Evolutionary conservation across 75 land plant genomes (phyloP), one percentile per base, ranked within the genome.

Genomic region (Selaginella tamariscina): DNA sequence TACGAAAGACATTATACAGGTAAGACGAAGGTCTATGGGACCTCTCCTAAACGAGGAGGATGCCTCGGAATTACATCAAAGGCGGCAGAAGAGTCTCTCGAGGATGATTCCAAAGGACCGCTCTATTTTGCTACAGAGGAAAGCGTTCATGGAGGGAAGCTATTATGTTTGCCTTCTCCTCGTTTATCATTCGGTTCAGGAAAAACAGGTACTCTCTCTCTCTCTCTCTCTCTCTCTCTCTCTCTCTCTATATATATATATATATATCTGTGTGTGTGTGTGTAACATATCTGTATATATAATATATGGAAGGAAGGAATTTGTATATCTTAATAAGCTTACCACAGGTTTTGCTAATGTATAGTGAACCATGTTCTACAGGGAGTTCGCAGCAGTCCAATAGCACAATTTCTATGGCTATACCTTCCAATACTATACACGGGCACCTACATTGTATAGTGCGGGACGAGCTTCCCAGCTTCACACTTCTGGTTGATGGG

Each of bases 361-460:
- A n/a, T n/a, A n/a, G n/a, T n/a, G n/a, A n/a, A n/a, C n/a, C n/a
- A n/a, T n/a, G n/a, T n/a, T n/a, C n/a, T n/a, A 15, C 5, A 39
- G 49, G 15, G 49, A 39, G 15, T 39, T 5, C 49, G 49, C 49
- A 39, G 49, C 49, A 5, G 49, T 5, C 49, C 49, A 39, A 15
- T 15, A 15, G 5, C 11, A 39, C 11, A 5, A 39, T 39, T 5
- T 39, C 49, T 39, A 39, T 39, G 49, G 49, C 15, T 8, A 21
- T 59, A 9, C 62, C 62, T 9, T 59, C 62, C 9, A 5, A 9
- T 5, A 59, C 62, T 59, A 9, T 59, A 2, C 62, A 59, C 23
- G 62, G 62, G 5, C 62, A 59, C 23, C n/a, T 59, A 2, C 62
- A 59, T n/a, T 59, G 62, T 59, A 21, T 59, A 9, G 62, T 27